A percentile compares a stretch with the other conserved stretches of the same genome.
phyloP scores from a whole-genome alignment of 2,329 filamentous ascomycete species.

The Botrytis fragariae region DNA sequence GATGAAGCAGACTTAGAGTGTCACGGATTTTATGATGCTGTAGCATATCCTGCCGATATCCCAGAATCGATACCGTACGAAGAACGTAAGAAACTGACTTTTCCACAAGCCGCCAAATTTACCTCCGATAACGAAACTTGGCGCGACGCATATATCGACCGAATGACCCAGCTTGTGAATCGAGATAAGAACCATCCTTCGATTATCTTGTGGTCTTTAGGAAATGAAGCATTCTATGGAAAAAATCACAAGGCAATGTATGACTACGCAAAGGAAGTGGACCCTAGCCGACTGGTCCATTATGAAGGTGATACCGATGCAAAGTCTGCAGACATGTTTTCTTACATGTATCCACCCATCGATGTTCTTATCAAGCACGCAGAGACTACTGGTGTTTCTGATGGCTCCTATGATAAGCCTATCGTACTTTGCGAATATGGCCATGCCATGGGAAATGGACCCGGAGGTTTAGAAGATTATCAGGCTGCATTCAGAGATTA shows the following conservation, averaged over 20 bases:
- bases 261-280: conserved; percentile 49
- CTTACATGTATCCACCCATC: conserved; percentile 54
- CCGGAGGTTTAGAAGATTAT: conserved; percentile 68
- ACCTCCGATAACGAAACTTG: conserved; percentile 60
- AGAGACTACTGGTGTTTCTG: conserved; percentile 45
- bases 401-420: conserved; percentile 49
- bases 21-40: conserved; percentile 47
- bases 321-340: conserved; percentile 53
- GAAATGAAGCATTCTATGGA: conserved; percentile 72
- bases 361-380: conserved; percentile 41
- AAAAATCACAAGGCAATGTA: conserved; percentile 68
- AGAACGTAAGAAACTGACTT: conserved; percentile 57
- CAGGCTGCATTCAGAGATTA: conserved; percentile 53
- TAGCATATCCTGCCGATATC: conserved; percentile 50
- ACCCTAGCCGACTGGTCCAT: conserved; percentile 53
- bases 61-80: conserved; percentile 58
- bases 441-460: conserved; percentile 73
- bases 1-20: conserved; percentile 53
- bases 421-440: conserved; percentile 58
- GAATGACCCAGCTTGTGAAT: conserved; percentile 61
- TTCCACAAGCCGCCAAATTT: conserved; percentile 53
- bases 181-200: conserved; percentile 69
- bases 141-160: conserved; percentile 65
- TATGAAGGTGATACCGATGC: conserved; percentile 55
- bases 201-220: conserved; percentile 71